Evolutionary conservation across 805 yeast genomes (phyloP), one percentile per base, ranked within the genome.

Genomic region (Saturnispora mendoncae): DNA sequence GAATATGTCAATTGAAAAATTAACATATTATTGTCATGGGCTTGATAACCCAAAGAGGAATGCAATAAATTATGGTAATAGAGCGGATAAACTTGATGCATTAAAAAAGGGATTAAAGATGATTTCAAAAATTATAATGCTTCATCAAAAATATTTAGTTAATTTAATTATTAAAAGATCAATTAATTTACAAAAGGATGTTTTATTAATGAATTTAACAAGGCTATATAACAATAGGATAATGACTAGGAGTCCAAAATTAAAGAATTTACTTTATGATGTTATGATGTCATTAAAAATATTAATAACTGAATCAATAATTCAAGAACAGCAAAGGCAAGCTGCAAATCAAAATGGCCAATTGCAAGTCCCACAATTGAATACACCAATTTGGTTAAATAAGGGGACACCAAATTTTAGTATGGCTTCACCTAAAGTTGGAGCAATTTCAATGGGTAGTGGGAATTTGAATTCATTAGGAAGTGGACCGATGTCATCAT

Each of bases 261-360:
- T 78, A 39, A 69, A 69, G 47, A 77, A 78, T 38, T 56, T 78
- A 46, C 58, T 78, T 1, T 76, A 78, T 53, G 85, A 79, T 52
- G 66, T 78, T 42, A 58, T 79, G 27, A 58, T 76, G 8, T 68
- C 81, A 1, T 60, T 77, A 51, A 78, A 76, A 52, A 46, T 55
- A 15, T 50, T 53, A 28, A 56, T 62, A 4, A 56, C 65, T 1
- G 67, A 62, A 41, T 34, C 47, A 1, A 36, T 51, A 5, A 46
- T 49, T 30, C 31, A 41, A 35, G 46, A 50, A 34, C 45, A 48
- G 30, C 44, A 39, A 29, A 38, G 31, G 31, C 39, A 40, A 29
- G 6, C 34, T 2, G 15, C 26, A 27, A 19, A 32, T 24, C 41
- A 31, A 17, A 20, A 31, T 15, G 18, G 19, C 19, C 46, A 42